Evolutionary conservation across 2,329 filamentous ascomycete species (phyloP).

Genomic region (Trichophyton benhamiae): DNA sequence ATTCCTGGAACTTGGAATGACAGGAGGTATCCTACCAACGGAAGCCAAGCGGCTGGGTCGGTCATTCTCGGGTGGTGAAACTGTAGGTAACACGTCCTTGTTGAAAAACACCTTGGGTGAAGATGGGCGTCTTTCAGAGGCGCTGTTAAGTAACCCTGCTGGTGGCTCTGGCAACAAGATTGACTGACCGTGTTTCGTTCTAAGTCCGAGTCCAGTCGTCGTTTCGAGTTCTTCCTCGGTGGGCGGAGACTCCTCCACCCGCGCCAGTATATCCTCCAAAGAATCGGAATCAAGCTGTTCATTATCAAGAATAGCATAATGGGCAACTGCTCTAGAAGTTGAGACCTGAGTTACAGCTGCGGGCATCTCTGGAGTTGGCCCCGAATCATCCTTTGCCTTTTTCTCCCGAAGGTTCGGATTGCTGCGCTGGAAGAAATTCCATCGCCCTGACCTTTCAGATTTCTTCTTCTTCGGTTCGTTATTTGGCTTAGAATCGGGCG

Average conservation of each 20-base stretch:
- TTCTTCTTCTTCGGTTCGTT: conserved; percentile 18
- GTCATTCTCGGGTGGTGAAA: conserved; percentile 15
- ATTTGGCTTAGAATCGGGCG: background rate
- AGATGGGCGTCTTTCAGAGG: conserved; percentile 19
- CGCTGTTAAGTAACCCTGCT: conserved; percentile 23
- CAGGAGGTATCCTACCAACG: conserved; percentile 74
- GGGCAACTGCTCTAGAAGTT: conserved; percentile 38
- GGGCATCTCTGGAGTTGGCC: conserved; percentile 24
- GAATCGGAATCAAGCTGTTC: conserved; percentile 28
- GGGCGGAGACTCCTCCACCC: conserved; percentile 29
- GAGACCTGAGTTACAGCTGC: conserved; percentile 26
- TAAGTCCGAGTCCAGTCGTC: conserved; percentile 20
- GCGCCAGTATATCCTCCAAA: conserved; percentile 29
- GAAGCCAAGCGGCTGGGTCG: conserved; percentile 59
- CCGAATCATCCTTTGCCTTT: conserved; percentile 12
- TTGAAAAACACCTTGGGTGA: conserved; percentile 30
- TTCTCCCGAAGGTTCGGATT: conserved; percentile 35
- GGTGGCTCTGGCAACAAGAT: conserved; percentile 34
- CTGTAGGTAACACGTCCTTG: conserved; percentile 14
- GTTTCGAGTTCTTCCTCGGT: conserved; percentile 23
- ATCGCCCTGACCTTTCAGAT: conserved; percentile 34
- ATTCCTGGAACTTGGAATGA: conserved; percentile 54
- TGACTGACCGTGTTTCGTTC: conserved; percentile 25
- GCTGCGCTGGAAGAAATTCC: conserved; percentile 48
- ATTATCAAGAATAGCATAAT: conserved; percentile 46